phyloP scores from a whole-genome alignment of 2,329 filamentous ascomycete genomes.

The Aspergillus clavatus region DNA sequence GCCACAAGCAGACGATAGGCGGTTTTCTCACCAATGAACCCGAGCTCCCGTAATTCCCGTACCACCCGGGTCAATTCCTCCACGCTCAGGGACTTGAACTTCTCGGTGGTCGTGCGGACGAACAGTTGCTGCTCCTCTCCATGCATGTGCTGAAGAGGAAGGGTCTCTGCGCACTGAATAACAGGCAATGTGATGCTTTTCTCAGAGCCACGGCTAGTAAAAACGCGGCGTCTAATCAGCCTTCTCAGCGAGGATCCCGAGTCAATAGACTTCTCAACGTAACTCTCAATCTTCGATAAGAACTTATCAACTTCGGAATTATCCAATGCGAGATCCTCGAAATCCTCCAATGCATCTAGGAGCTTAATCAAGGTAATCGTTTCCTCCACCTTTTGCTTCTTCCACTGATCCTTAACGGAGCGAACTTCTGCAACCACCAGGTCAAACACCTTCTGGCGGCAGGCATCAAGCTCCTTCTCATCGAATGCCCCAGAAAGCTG shows the following conservation, averaged over 20 bases:
- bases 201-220: constrained; percentile 27
- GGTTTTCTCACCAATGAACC: constrained; percentile 26
- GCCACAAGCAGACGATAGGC: constrained; percentile 33
- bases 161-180: constrained; percentile 31
- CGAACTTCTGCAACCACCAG: constrained; percentile 33
- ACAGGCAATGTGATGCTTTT: constrained; percentile 26
- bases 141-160: constrained; percentile 34
- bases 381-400: constrained; percentile 31
- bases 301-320: constrained; percentile 34
- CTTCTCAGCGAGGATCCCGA: constrained; percentile 24
- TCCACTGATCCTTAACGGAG: constrained; percentile 31
- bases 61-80: constrained; percentile 29
- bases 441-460: constrained; percentile 32
- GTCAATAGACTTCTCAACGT: constrained; percentile 32
- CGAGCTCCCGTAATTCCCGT: constrained; percentile 26
- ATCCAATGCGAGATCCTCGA: constrained; percentile 34
- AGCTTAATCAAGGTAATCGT: constrained; percentile 34
- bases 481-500: constrained; percentile 27
- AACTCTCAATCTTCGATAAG: constrained; percentile 33
- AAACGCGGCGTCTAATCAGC: constrained; percentile 31
- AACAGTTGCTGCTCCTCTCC: constrained; percentile 36
- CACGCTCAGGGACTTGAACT: constrained; percentile 31
- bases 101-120: constrained; percentile 31
- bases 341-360: constrained; percentile 37
- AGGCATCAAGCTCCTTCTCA: constrained; percentile 26